Evolutionary conservation across 768 basidiomycete species (phyloP).

Genomic region (Crepidotus variabilis): DNA sequence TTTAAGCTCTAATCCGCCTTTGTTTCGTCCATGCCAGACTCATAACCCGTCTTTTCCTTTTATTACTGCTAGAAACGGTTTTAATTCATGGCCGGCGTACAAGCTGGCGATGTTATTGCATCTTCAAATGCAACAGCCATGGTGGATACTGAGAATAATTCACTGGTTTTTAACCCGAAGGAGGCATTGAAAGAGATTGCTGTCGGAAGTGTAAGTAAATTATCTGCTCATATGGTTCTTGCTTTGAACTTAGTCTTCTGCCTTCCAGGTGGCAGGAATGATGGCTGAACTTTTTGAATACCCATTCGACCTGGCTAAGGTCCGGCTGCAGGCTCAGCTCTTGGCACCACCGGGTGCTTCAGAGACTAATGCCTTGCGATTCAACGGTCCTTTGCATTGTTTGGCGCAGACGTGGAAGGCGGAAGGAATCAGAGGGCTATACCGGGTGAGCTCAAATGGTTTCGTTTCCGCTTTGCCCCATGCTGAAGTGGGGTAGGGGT

Average conservation of each 20-base stretch:
- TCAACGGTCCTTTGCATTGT: slow-evolving; percentile 87
- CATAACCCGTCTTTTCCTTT: background rate
- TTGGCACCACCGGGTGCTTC: slow-evolving; percentile 41
- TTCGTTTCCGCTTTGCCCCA: background rate
- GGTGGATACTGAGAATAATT: slow-evolving; percentile 8
- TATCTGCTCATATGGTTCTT: background rate
- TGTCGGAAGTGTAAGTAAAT: slow-evolving; percentile 51
- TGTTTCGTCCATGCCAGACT: background rate
- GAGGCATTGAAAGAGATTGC: slow-evolving; percentile 44
- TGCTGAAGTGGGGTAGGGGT: slow-evolving; percentile 49
- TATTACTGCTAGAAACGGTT: background rate
- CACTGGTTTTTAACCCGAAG: slow-evolving; percentile 12
- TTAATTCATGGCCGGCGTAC: slow-evolving; percentile 1
- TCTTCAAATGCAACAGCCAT: background rate
- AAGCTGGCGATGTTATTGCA: slow-evolving; percentile 7
- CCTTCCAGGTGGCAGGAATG: slow-evolving; percentile 74
- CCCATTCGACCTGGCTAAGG: slow-evolving; percentile 94
- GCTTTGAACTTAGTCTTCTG: background rate
- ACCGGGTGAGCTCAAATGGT: slow-evolving; percentile 56
- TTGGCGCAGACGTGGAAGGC: slow-evolving; percentile 73
- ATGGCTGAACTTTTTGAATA: slow-evolving; percentile 82
- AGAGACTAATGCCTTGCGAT: slow-evolving; percentile 45
- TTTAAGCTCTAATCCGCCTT: background rate
- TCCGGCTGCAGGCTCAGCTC: slow-evolving; percentile 89
- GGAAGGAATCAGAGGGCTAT: slow-evolving; percentile 84